These are phyloP conservation scores for Podospora tetraspora DNA, from an alignment of 495 filamentous ascomycete genomes.

Conservation along the genomic window DNA sequence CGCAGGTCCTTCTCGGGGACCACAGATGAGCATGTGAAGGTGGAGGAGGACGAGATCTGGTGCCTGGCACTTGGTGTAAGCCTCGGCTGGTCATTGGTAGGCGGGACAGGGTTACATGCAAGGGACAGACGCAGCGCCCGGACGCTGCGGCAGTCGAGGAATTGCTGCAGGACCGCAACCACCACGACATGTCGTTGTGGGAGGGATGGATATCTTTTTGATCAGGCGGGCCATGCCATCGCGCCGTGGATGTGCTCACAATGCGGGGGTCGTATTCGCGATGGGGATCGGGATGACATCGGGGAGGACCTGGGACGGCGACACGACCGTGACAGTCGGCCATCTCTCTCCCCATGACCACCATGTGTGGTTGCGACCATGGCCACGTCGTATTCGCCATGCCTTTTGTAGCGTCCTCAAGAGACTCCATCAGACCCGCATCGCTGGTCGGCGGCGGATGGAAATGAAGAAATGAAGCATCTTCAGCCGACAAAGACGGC, in stretches of 20 bases:
- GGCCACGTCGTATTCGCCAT: neutral
- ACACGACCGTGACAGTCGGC: neutral
- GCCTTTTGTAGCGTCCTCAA: neutral
- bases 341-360: neutral
- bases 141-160: constrained; percentile 1
- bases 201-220: neutral
- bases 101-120: constrained; percentile 4
- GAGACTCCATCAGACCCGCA: neutral
- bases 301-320: neutral
- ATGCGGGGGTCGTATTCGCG: neutral
- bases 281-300: neutral
- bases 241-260: neutral
- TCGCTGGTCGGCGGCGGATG: neutral
- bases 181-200: neutral
- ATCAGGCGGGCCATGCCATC: neutral
- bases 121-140: neutral
- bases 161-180: neutral
- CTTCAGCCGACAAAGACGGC: neutral
- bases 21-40: constrained; percentile 8
- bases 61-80: constrained; percentile 12
- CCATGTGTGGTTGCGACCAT: neutral
- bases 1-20: neutral
- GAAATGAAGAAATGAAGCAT: neutral
- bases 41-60: neutral
- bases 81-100: constrained; percentile 10